Percentiles rank a stretch among this genome's conserved stretches.
phyloP scores from a whole-genome alignment of 192 early-diverging fungal genomes.

The Backusella tuberculispora region DNA sequence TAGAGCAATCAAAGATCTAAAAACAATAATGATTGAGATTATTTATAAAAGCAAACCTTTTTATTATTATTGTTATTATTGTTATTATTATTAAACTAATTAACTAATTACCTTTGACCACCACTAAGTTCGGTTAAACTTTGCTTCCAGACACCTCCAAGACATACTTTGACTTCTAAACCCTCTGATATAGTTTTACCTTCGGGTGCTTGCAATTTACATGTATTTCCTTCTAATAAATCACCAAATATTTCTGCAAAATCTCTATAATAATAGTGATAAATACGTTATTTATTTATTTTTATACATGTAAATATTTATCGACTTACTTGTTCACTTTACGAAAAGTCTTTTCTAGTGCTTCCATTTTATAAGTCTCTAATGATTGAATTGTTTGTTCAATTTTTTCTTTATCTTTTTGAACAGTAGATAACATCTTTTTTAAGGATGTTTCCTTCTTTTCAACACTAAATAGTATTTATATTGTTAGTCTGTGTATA shows the following conservation, averaged over 20 bases:
- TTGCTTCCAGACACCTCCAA: slow-evolving; percentile 97
- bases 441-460: slow-evolving; percentile 87
- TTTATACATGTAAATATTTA: background rate
- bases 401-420: slow-evolving; percentile 94
- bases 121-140: slow-evolving; percentile 96
- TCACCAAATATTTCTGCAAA: slow-evolving; percentile 98
- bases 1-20: slow-evolving; percentile 91
- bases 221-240: slow-evolving; percentile 88
- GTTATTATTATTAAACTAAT: background rate
- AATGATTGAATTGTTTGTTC: slow-evolving; percentile 89
- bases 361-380: slow-evolving; percentile 90
- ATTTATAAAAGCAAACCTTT: too few species aligned
- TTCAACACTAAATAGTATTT: slow-evolving; percentile 63
- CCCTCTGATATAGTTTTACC: slow-evolving; percentile 80
- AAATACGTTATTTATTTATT: background rate
- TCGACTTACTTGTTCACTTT: slow-evolving; percentile 80
- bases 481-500: background rate
- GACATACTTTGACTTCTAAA: slow-evolving; percentile 91
- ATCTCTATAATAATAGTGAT: slow-evolving; percentile 57
- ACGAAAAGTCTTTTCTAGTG: slow-evolving; percentile 85
- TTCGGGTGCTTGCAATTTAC: slow-evolving; percentile 86
- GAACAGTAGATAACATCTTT: slow-evolving; percentile 86
- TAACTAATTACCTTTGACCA: slow-evolving; percentile 75
- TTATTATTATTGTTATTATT: background rate
- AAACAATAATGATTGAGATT: background rate